Conservation (phyloP, 805 yeast species). For the Saturnispora silvae region DNA sequence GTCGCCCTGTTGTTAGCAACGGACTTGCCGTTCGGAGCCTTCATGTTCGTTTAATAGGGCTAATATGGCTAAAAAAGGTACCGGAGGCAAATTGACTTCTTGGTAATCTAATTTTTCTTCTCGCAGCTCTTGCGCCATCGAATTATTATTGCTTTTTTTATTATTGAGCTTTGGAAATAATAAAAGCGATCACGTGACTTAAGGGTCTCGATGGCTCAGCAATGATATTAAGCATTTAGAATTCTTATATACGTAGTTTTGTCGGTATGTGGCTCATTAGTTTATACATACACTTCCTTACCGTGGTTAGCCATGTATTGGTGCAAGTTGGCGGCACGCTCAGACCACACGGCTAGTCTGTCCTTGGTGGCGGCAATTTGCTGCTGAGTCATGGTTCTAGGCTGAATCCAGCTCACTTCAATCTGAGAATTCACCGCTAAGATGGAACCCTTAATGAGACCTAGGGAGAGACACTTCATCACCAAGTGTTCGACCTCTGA, state of each 20-base stretch:
- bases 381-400: conserved; percentile 73
- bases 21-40: conserved; percentile 81
- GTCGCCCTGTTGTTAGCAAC: conserved; percentile 78
- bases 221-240: no score
- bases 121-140: no score
- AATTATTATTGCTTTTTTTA: no score
- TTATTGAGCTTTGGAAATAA: no score
- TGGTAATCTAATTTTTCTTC: not conserved
- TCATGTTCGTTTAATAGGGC: conserved; percentile 37
- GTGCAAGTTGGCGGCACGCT: conserved; percentile 57
- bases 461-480: conserved; percentile 82
- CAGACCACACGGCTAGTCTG: conserved; percentile 70
- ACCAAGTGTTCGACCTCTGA: conserved; percentile 83
- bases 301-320: conserved; percentile 52
- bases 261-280: no score
- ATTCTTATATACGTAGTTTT: no score
- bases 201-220: no score
- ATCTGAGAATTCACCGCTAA: conserved; percentile 77
- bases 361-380: conserved; percentile 72
- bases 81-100: no score
- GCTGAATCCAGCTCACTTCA: conserved; percentile 90
- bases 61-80: no score
- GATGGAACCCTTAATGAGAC: conserved; percentile 77
- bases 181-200: no score
- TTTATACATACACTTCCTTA: conserved; percentile 47